Percentiles rank a stretch among this genome's conserved stretches.
Evolutionary conservation across 2,329 filamentous ascomycete species (phyloP).

Genomic region (Monilinia polystroma): DNA sequence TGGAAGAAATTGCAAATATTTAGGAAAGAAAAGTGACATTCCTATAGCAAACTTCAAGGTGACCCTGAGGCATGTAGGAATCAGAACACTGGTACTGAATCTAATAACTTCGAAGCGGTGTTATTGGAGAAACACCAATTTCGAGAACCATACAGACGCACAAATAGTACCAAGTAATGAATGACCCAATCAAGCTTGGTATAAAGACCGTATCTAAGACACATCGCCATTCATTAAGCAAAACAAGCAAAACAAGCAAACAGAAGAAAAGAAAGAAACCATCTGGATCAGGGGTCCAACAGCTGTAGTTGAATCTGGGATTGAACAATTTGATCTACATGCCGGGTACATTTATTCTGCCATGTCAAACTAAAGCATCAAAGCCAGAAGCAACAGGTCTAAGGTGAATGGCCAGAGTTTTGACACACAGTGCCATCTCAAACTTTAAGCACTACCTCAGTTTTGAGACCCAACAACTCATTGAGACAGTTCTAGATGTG

Average conservation of each 20-base stretch:
- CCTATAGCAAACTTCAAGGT: neutral
- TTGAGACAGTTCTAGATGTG: neutral
- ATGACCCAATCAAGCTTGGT: neutral
- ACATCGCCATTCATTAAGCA: neutral
- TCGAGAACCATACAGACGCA: neutral
- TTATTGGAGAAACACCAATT: neutral
- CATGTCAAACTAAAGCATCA: too few species aligned
- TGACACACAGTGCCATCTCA: neutral
- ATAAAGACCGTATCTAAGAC: neutral
- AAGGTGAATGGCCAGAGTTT: too few species aligned
- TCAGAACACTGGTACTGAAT: neutral
- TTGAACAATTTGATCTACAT: too few species aligned
- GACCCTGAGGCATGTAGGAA: neutral
- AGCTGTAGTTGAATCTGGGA: too few species aligned
- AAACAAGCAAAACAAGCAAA: too few species aligned
- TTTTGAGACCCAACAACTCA: too few species aligned
- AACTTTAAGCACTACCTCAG: neutral
- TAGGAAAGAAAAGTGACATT: neutral
- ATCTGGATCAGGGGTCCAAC: too few species aligned
- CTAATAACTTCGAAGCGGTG: too few species aligned
- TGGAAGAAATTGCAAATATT: too few species aligned
- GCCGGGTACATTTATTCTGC: too few species aligned
- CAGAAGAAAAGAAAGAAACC: too few species aligned
- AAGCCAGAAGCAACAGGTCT: too few species aligned
- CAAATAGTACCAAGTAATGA: neutral